Evolutionary conservation across 495 filamentous ascomycete genomes (phyloP).

Genomic region (Thermochaetoides thermophila): DNA sequence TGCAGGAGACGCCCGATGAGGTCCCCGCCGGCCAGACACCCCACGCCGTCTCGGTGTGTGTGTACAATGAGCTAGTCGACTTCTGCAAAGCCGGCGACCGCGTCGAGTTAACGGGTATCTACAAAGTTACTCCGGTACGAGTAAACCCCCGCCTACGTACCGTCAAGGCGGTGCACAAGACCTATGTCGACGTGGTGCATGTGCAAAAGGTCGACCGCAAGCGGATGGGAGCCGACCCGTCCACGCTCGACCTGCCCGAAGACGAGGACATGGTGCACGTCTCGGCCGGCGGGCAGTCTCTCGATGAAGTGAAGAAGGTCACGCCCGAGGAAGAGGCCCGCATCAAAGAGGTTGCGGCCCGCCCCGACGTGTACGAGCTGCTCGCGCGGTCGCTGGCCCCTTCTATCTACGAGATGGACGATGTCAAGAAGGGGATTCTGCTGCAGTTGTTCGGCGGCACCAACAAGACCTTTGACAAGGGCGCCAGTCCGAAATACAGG

Average conservation of each 20-base stretch:
- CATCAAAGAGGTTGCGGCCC: constrained; percentile 66
- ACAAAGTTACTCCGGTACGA: constrained; percentile 87
- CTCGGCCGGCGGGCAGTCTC: constrained; percentile 56
- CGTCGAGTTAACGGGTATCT: constrained; percentile 92
- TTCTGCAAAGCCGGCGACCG: constrained; percentile 95
- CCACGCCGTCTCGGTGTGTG: constrained; percentile 94
- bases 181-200: constrained; percentile 88
- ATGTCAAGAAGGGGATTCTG: constrained; percentile 95
- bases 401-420: constrained; percentile 94
- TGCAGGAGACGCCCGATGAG: constrained; percentile 92
- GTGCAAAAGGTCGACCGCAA: constrained; percentile 94
- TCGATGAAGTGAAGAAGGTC: constrained; percentile 72
- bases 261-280: constrained; percentile 49
- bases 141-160: constrained; percentile 85
- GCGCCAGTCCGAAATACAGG: constrained; percentile 85
- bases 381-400: constrained; percentile 84
- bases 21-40: constrained; percentile 93
- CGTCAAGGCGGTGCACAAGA: constrained; percentile 92
- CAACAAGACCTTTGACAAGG: constrained; percentile 97
- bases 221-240: constrained; percentile 78
- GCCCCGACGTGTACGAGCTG: constrained; percentile 86
- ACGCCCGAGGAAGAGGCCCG: constrained; percentile 81
- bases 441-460: constrained; percentile 94
- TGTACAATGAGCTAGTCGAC: constrained; percentile 93
- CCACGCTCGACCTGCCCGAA: constrained; percentile 48